Percentiles rank a stretch among this genome's conserved stretches.
Evolutionary conservation across 441 rosid species (phyloP).

Genomic region (Croton laevigatus): DNA sequence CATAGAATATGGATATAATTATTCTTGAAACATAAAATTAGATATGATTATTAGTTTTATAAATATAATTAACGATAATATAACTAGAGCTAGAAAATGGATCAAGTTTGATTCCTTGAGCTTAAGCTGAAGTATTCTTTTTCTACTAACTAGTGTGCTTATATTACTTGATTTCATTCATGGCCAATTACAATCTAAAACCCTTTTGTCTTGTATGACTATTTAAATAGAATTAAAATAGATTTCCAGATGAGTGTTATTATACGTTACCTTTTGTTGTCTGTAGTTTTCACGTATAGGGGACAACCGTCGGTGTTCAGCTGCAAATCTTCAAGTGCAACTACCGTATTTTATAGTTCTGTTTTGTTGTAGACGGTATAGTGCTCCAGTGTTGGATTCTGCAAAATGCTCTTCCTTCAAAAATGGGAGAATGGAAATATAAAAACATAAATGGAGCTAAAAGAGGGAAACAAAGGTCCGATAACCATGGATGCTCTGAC

Average conservation of each 20-base stretch:
- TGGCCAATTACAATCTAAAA: neutral
- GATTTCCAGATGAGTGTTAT: too few relatives aligned
- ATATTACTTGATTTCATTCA: neutral
- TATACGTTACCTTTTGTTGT: conserved; percentile 82
- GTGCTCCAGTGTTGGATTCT: conserved; percentile 85
- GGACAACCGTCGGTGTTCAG: conserved; percentile 55
- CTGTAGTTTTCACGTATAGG: conserved; percentile 64
- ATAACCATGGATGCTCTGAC: conserved; percentile 75
- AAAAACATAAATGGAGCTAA: neutral
- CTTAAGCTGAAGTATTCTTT: too few relatives aligned
- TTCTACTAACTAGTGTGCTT: neutral
- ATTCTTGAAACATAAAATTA: too few relatives aligned
- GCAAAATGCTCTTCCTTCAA: conserved; percentile 18
- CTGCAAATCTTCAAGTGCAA: conserved; percentile 76
- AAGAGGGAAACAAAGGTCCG: conserved; percentile 21
- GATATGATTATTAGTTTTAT: too few relatives aligned
- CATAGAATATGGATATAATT: too few relatives aligned
- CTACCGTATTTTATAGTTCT: conserved; percentile 58
- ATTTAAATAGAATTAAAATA: too few relatives aligned
- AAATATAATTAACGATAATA: too few relatives aligned
- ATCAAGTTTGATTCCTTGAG: too few relatives aligned
- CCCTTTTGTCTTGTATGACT: too few relatives aligned
- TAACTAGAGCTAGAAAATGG: too few relatives aligned
- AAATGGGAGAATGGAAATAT: neutral
- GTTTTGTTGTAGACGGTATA: conserved; percentile 60